A percentile compares a stretch with the other conserved stretches of the same genome.
Evolutionary conservation across 1,139 yeast genomes (phyloP).

Genomic region (Nematodospora anomalae): DNA sequence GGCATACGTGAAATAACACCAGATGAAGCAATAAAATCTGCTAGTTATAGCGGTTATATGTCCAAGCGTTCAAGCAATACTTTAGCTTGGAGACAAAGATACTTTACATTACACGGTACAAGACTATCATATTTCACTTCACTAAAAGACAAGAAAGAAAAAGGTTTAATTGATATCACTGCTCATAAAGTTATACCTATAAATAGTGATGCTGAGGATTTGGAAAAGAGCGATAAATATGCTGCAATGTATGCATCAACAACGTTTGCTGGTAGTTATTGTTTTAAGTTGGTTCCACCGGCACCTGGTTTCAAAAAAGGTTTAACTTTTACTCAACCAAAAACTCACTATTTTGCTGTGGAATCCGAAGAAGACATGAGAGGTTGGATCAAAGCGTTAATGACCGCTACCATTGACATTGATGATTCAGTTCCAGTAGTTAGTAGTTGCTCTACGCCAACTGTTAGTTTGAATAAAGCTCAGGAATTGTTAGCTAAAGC

Average conservation of each 20-base stretch:
- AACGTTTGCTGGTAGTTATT: slow-evolving; percentile 87
- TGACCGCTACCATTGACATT: slow-evolving; percentile 94
- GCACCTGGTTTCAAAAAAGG: slow-evolving; percentile 97
- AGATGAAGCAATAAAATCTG: slow-evolving; percentile 71
- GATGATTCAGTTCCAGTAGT: slow-evolving; percentile 92
- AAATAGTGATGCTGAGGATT: slow-evolving; percentile 52
- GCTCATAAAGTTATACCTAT: slow-evolving; percentile 83
- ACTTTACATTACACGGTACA: slow-evolving; percentile 88
- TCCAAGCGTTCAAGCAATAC: slow-evolving; percentile 80
- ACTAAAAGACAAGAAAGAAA: slow-evolving; percentile 78
- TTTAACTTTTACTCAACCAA: slow-evolving; percentile 92
- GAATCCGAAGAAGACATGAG: slow-evolving; percentile 91
- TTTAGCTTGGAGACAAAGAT: slow-evolving; percentile 90
- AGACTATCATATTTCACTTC: slow-evolving; percentile 83
- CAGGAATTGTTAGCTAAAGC: slow-evolving; percentile 85
- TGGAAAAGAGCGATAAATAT: slow-evolving; percentile 70
- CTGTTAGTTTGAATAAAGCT: slow-evolving; percentile 82
- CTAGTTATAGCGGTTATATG: slow-evolving; percentile 93
- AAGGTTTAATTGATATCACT: slow-evolving; percentile 92
- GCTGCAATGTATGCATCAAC: slow-evolving; percentile 89
- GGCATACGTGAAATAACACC: slow-evolving; percentile 81
- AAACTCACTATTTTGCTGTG: slow-evolving; percentile 93
- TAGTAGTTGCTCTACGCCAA: slow-evolving; percentile 93
- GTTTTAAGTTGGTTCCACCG: slow-evolving; percentile 93
- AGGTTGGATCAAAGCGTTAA: slow-evolving; percentile 90